Evolutionary conservation across 192 early-diverging fungal genomes (phyloP).

Genomic region (Mortierella alpina): DNA sequence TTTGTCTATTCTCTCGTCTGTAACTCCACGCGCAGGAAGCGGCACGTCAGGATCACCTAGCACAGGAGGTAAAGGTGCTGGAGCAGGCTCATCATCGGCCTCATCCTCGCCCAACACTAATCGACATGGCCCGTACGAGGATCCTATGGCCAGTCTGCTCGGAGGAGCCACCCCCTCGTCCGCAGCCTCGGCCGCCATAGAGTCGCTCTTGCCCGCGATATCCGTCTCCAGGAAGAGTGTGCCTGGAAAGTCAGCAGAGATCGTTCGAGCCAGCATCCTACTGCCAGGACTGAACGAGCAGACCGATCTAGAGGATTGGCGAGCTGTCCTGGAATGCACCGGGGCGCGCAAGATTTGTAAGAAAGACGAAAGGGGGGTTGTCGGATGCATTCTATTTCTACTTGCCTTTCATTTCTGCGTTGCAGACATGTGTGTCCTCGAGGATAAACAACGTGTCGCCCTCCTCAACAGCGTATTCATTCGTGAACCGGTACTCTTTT

Average conservation of each 20-base stretch:
- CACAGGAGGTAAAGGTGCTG: neutral
- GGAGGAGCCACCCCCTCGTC: constrained; percentile 28
- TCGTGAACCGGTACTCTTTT: neutral
- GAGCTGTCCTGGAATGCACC: constrained; percentile 49
- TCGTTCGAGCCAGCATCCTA: constrained; percentile 47
- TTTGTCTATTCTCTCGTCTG: neutral
- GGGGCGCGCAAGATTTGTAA: constrained; percentile 54
- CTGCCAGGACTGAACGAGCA: constrained; percentile 53
- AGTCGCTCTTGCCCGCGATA: constrained; percentile 42
- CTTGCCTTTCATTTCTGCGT: neutral
- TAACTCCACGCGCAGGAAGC: constrained; percentile 7
- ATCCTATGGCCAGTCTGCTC: constrained; percentile 10
- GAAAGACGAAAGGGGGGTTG: neutral
- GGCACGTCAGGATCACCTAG: constrained; percentile 27
- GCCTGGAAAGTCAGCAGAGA: constrained; percentile 54
- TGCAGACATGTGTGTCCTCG: neutral
- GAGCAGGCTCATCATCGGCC: constrained; percentile 7
- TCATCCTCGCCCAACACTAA: constrained; percentile 28
- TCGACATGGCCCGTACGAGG: constrained; percentile 8
- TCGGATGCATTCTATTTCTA: no score
- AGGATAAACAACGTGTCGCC: neutral
- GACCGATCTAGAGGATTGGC: constrained; percentile 56
- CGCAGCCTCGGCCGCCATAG: constrained; percentile 48
- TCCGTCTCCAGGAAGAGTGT: constrained; percentile 48
- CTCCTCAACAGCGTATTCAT: neutral